Conservation (phyloP, 495 filamentous ascomycete species). For the Penicillium pancosmium region DNA sequence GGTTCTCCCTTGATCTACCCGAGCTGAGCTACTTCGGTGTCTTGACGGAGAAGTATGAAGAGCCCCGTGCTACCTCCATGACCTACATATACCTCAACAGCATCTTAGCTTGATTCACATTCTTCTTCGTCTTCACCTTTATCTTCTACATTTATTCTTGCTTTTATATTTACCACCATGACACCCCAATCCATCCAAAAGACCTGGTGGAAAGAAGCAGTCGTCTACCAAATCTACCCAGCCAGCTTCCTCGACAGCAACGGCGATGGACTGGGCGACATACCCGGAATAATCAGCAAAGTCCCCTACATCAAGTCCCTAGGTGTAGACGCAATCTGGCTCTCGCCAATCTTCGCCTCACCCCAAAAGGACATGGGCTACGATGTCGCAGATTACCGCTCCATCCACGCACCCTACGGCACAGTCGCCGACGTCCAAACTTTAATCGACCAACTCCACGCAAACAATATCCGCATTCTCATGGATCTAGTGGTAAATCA, state of each 20-base stretch:
- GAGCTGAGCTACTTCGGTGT: constrained; percentile 4
- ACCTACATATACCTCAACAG: not conserved
- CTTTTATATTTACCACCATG: not conserved
- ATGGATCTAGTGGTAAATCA: constrained; percentile 56
- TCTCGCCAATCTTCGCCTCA: constrained; percentile 62
- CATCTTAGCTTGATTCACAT: not conserved
- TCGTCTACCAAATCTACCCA: constrained; percentile 34
- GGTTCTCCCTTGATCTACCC: constrained; percentile 1
- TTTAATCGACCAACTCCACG: constrained; percentile 47
- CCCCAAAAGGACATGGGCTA: constrained; percentile 50
- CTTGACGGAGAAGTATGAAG: not conserved
- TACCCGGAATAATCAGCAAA: constrained; percentile 63
- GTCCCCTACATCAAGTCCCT: constrained; percentile 62
- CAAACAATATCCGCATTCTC: constrained; percentile 59
- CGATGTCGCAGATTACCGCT: constrained; percentile 63
- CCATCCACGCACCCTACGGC: constrained; percentile 55
- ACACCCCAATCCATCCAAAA: constrained; percentile 2
- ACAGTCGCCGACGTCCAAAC: constrained; percentile 59
- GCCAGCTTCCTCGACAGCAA: constrained; percentile 62
- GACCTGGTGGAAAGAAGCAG: constrained; percentile 33
- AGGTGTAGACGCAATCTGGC: constrained; percentile 65
- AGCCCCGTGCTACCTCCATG: not conserved
- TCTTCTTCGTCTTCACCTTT: not conserved
- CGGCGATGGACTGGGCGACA: constrained; percentile 64
- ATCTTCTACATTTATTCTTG: not conserved